Conservation (phyloP, 1,284 basidiomycete species). For the Cutaneotrichosporon dermatis region DNA sequence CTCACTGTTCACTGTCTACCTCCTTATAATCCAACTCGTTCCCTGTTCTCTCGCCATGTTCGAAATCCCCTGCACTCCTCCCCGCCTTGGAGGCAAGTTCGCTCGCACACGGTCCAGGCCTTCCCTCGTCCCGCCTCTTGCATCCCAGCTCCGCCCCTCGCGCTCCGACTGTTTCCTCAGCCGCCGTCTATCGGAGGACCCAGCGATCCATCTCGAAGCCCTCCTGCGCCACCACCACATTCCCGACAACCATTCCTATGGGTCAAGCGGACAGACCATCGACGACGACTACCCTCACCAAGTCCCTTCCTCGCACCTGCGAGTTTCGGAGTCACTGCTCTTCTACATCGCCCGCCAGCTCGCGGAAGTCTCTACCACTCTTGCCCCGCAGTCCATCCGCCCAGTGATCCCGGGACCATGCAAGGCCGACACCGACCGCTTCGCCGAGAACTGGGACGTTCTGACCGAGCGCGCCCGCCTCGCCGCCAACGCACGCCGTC, state of each 20-base stretch:
- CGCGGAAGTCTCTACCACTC: neutral
- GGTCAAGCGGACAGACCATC: neutral
- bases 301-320: neutral
- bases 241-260: neutral
- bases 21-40: no score
- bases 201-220: neutral
- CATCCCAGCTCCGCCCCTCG: neutral
- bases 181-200: neutral
- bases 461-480: neutral
- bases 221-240: conserved; percentile 2
- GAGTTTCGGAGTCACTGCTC: neutral
- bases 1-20: neutral
- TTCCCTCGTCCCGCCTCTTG: no score
- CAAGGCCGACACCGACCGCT: conserved; percentile 5
- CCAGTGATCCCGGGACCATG: neutral
- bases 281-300: neutral
- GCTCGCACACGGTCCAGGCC: no score
- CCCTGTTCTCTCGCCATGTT: neutral
- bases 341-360: neutral
- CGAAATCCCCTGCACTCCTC: neutral
- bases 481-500: neutral
- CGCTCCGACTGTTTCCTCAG: neutral
- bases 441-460: neutral
- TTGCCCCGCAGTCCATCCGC: neutral
- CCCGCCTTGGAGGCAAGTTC: neutral